Conservation (phyloP, 805 yeast species). For the Komagataella populi region DNA sequence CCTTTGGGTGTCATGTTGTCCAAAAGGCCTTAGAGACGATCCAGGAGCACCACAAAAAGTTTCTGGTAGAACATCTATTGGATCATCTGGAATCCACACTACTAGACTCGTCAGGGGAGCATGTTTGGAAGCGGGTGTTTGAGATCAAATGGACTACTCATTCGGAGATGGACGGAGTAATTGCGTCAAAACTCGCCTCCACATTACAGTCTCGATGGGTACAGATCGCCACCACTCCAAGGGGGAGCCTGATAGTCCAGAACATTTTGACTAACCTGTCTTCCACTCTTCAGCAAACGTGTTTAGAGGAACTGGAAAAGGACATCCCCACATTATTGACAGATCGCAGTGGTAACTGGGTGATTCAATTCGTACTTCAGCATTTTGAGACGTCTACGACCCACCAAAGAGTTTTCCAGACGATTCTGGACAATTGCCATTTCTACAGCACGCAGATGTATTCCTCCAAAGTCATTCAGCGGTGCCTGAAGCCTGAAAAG, state of each 20-base stretch:
- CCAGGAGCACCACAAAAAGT: not conserved
- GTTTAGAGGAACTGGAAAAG: not conserved
- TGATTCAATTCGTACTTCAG: not conserved
- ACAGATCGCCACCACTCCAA: not conserved
- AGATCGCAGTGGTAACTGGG: not conserved
- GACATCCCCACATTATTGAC: not conserved
- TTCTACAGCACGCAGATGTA: not conserved
- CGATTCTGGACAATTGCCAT: not conserved
- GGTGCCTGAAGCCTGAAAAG: not conserved
- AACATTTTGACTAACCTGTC: not conserved
- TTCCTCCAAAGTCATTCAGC: not conserved
- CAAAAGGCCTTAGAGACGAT: not conserved
- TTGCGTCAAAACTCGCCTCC: not conserved
- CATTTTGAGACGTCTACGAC: not conserved
- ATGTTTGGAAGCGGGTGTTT: not conserved
- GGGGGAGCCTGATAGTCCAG: not conserved
- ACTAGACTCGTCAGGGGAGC: not conserved
- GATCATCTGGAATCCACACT: not conserved
- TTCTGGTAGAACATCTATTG: not conserved
- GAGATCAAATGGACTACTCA: not conserved
- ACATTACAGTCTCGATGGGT: not conserved
- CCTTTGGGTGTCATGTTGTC: not conserved
- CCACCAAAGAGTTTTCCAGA: not conserved
- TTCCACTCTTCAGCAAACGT: not conserved
- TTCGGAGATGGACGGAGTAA: not conserved